A percentile compares a stretch with the other conserved stretches of the same genome.
These are phyloP conservation scores for Ganoderma sp. DNA, from an alignment of 1,284 basidiomycete genomes.

Conservation along the genomic window DNA sequence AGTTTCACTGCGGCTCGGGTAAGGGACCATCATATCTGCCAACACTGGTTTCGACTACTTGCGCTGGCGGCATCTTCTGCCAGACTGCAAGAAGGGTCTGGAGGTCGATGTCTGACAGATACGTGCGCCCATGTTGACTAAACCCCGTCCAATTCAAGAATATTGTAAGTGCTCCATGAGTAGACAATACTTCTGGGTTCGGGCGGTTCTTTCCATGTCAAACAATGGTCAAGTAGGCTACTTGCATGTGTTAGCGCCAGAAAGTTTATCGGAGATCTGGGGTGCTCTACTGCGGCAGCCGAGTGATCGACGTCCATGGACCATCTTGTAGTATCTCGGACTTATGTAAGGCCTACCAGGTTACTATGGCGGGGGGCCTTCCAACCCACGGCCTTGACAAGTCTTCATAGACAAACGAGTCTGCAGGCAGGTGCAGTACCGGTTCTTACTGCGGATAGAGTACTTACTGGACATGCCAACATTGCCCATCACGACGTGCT, in stretches of 20 bases:
- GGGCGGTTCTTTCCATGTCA: not conserved
- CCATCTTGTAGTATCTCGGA: not conserved
- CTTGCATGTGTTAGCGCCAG: not conserved
- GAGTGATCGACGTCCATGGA: not conserved
- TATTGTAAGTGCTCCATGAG: no score
- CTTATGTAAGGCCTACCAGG: not conserved
- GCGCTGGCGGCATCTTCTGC: not conserved
- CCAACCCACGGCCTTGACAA: not conserved
- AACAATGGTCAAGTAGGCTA: not conserved
- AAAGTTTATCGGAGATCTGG: not conserved
- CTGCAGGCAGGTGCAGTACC: no score
- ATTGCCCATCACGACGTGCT: not conserved
- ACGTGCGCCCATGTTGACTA: not conserved
- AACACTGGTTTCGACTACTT: not conserved
- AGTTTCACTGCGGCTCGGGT: not conserved
- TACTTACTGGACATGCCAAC: not conserved
- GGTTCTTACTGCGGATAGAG: not conserved
- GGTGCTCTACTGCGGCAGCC: not conserved
- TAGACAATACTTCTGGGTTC: no score
- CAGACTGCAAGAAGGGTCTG: not conserved
- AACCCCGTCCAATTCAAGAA: no score
- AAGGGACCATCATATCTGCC: not conserved
- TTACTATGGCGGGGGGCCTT: not conserved
- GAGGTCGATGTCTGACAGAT: not conserved
- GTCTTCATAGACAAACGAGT: no score